Evolutionary conservation across 1,284 basidiomycete species (phyloP), one percentile per base, ranked within the genome.

Genomic region (Ganoderma meredithae): DNA sequence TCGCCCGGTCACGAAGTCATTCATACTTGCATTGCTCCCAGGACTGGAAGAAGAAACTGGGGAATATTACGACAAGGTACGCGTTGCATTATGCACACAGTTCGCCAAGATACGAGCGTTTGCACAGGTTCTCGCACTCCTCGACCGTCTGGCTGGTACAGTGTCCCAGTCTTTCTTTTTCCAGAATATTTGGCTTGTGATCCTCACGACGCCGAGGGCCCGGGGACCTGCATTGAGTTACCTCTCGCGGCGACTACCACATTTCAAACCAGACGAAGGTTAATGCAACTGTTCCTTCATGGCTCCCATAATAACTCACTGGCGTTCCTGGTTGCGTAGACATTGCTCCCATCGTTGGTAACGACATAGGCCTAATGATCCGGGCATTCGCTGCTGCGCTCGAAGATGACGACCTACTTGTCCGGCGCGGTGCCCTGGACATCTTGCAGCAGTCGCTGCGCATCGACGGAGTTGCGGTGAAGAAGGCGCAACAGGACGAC

Each of bases 21-120:
- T 99, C 76, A 95, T 98, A 60, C 86, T 99, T 55, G 95, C 97
- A 0, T 80, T 99, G 22, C 86, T 99, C 6, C 97, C 98, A 1
- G 97, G 96, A 0, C 83, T 98, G 59, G 97, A 98, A 79, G 97
- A 99, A 79, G 97, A 98, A 79, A 95, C 94, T 0, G 95, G 95
- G 2, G 97, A 99, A 79, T 98, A 95, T 81, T 99, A 99, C 75
- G 97, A 99, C 62, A 95, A 95, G 82, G 95, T 94, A 67, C 40
- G 84, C 10, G 33, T 17, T 12, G 13, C 31, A 27, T 58, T 36
- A 25, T 25, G 3, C 25, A 49, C 22, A 6, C 3, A 13, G 17
- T 58, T 60, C 22, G 12, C n/a, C 6, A 15, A 25, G 4, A 60
- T 43, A 3, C n/a, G n/a, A 95, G 3, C 47, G 81, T 99, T 98